phyloP scores from a whole-genome alignment of 2,329 filamentous ascomycete species.

The Colletotrichum ledebouriae region DNA sequence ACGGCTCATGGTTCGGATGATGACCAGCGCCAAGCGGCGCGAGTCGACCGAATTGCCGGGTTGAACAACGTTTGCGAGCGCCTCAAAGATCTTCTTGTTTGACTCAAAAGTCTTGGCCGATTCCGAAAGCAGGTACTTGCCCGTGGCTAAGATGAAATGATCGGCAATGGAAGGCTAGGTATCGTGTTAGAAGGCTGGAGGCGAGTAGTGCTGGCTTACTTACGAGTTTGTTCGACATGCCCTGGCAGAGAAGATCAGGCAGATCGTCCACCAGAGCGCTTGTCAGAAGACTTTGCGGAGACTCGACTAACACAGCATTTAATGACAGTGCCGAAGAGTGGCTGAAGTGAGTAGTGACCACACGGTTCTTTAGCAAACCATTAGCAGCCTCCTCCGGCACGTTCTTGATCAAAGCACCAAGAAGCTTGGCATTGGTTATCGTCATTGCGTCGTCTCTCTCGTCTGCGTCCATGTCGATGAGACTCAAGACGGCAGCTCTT shows the following conservation, averaged over 20 bases:
- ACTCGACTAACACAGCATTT: constrained; percentile 89
- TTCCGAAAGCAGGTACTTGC: constrained; percentile 86
- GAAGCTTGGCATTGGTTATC: constrained; percentile 89
- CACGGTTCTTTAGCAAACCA: constrained; percentile 74
- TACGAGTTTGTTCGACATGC: constrained; percentile 82
- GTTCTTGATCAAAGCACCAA: constrained; percentile 91
- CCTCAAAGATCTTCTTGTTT: constrained; percentile 83
- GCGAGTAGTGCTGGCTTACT: constrained; percentile 52
- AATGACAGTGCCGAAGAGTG: constrained; percentile 86
- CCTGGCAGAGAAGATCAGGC: constrained; percentile 81
- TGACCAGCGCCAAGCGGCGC: constrained; percentile 86
- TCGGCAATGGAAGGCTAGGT: constrained; percentile 83
- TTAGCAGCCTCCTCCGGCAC: constrained; percentile 79
- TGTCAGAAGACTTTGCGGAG: constrained; percentile 76
- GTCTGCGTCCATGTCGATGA: constrained; percentile 89
- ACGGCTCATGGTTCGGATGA: constrained; percentile 87
- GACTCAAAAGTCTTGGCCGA: constrained; percentile 79
- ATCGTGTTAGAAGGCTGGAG: constrained; percentile 42
- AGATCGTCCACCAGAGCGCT: constrained; percentile 79
- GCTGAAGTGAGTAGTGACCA: constrained; percentile 82
- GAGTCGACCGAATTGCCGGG: constrained; percentile 86
- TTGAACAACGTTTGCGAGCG: constrained; percentile 79
- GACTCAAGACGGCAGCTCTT: constrained; percentile 83
- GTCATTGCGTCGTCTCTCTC: constrained; percentile 83
- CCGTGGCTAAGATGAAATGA: constrained; percentile 89